Evolutionary conservation across 108 stramenopile species (phyloP).

Genomic region (Poteriospumella lacustris): DNA sequence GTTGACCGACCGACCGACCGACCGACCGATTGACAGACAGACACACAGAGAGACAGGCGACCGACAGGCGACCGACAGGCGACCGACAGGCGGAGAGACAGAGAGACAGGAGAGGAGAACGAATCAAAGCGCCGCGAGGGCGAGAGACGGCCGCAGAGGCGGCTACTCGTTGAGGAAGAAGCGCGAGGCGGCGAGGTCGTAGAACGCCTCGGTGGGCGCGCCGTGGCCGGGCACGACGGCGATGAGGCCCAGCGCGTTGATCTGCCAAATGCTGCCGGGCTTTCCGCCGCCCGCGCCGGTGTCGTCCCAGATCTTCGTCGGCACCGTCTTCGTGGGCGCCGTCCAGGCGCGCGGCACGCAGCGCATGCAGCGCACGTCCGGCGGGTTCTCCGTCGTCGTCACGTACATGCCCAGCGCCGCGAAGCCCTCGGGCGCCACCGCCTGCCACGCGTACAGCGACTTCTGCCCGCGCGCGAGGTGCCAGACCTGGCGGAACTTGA

Average conservation of each 20-base stretch:
- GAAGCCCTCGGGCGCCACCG: conserved; percentile 88
- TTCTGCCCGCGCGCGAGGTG: conserved; percentile 71
- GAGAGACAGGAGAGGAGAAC: too few species aligned
- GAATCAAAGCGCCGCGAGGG: too few species aligned
- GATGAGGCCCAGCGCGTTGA: conserved; percentile 45
- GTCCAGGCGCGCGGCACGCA: conserved; percentile 82
- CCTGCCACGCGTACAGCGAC: conserved; percentile 90
- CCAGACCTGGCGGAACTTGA: conserved; percentile 89
- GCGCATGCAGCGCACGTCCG: conserved; percentile 72
- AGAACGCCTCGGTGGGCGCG: conserved; percentile 13
- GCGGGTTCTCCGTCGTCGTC: conserved; percentile 81
- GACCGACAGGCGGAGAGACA: too few species aligned
- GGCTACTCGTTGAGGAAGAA: conserved; percentile 2
- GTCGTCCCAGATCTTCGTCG: conserved; percentile 54
- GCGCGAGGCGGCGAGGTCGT: background rate
- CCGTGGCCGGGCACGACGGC: conserved; percentile 29
- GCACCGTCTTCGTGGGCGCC: conserved; percentile 41
- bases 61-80: too few species aligned
- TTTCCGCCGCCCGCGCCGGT: conserved; percentile 47
- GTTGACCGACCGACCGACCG: too few species aligned
- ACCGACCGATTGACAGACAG: too few species aligned
- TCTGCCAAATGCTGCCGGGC: conserved; percentile 45
- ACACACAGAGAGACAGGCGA: too few species aligned
- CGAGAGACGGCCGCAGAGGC: too few species aligned
- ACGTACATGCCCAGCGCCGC: conserved; percentile 87